Evolutionary conservation across 1,284 basidiomycete species (phyloP).

Genomic region (Ceratobasidium sp.): DNA sequence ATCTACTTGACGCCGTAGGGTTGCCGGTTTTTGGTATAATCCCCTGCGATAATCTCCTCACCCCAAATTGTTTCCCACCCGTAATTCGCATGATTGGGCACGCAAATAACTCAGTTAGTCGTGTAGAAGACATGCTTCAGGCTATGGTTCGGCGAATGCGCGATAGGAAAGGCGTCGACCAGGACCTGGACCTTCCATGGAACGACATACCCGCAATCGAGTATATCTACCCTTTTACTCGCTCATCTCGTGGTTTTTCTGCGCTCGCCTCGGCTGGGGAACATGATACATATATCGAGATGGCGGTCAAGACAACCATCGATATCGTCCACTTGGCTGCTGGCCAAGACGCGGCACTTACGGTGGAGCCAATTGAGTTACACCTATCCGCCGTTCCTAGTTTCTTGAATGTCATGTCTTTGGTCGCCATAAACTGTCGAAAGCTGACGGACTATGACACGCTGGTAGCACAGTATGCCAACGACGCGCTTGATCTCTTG

Average conservation of each 20-base stretch:
- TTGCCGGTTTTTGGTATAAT: not conserved
- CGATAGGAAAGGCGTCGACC: not conserved
- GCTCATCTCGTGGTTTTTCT: not conserved
- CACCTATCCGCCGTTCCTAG: not conserved
- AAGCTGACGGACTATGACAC: not conserved
- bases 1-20: not conserved
- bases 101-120: not conserved
- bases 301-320: not conserved
- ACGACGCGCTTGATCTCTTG: not conserved
- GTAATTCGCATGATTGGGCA: constrained; percentile 29
- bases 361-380: not conserved
- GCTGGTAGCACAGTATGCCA: not conserved
- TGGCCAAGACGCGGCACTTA: not conserved
- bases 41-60: not conserved
- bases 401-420: not conserved
- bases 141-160: not conserved
- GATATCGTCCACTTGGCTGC: not conserved
- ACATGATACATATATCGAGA: not conserved
- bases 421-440: too few species aligned
- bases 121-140: not conserved
- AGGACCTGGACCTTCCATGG: constrained; percentile 1
- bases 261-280: not conserved
- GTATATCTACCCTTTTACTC: constrained; percentile 8
- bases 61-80: not conserved
- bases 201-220: constrained; percentile 6